phyloP scores from a whole-genome alignment of 768 basidiomycete species.

The Galerina sulciceps region DNA sequence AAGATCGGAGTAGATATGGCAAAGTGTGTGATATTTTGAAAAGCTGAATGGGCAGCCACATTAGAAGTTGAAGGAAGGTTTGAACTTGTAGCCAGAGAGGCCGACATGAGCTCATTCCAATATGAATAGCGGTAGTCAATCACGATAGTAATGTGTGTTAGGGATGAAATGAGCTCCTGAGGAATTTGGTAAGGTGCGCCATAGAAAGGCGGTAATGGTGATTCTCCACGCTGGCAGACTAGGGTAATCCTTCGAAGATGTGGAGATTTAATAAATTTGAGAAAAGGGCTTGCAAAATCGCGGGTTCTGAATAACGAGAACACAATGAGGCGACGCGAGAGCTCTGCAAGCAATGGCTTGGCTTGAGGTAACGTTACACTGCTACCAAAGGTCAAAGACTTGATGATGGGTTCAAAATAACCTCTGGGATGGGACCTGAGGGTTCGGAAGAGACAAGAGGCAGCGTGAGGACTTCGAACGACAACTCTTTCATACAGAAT shows the following conservation, averaged over 20 bases:
- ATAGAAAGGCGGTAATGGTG: neutral
- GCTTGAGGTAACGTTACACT: constrained; percentile 2
- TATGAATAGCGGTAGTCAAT: neutral
- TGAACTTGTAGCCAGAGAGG: too few relatives aligned
- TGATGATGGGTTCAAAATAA: constrained; percentile 3
- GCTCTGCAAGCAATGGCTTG: constrained; percentile 9
- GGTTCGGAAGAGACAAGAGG: constrained; percentile 20
- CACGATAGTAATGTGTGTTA: constrained; percentile 31
- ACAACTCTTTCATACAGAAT: constrained; percentile 32
- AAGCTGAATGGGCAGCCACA: neutral
- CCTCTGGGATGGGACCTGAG: constrained; percentile 13
- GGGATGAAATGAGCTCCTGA: constrained; percentile 16
- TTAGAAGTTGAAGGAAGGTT: too few relatives aligned
- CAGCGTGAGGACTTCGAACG: constrained; percentile 21
- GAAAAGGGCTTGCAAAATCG: constrained; percentile 2
- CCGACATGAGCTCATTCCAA: neutral
- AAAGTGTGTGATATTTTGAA: constrained; percentile 12
- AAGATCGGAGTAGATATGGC: neutral
- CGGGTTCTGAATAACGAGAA: constrained; percentile 8
- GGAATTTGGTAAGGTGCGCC: constrained; percentile 22
- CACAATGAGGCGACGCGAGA: neutral
- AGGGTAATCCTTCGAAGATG: constrained; percentile 10
- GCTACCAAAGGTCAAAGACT: constrained; percentile 12
- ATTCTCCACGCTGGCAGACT: neutral
- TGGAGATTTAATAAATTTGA: neutral